A percentile compares a stretch with the other conserved stretches of the same genome.
phyloP scores from a whole-genome alignment of 1,284 basidiomycete species.

The Vanrija humicola region DNA sequence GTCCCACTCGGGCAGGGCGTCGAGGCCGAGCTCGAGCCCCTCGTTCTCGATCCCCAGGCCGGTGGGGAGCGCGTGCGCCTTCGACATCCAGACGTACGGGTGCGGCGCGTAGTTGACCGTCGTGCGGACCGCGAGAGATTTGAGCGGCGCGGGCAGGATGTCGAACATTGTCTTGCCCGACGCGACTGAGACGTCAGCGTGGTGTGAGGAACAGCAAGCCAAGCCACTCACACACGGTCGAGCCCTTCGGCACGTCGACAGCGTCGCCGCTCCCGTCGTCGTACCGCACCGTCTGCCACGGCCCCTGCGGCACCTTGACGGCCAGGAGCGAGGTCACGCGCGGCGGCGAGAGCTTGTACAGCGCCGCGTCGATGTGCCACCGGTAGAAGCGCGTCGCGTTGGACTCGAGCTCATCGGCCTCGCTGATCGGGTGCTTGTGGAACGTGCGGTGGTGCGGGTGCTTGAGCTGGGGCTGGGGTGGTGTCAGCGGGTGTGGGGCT shows the following conservation, averaged over 20 bases:
- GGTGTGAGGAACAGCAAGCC: not conserved
- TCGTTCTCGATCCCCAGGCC: constrained; percentile 75
- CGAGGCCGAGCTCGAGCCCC: constrained; percentile 61
- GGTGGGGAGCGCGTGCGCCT: constrained; percentile 64
- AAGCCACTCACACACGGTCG: constrained; percentile 68
- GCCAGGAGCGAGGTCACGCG: constrained; percentile 85
- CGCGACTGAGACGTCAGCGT: constrained; percentile 42
- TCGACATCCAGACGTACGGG: constrained; percentile 81
- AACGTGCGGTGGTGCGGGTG: constrained; percentile 85
- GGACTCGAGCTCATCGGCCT: constrained; percentile 64
- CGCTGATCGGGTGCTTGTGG: constrained; percentile 74
- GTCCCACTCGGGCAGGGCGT: constrained; percentile 68
- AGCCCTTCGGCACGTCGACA: constrained; percentile 74
- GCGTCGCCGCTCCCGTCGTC: constrained; percentile 86
- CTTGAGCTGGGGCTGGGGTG: constrained; percentile 50
- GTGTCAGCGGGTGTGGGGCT: not conserved
- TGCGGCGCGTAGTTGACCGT: constrained; percentile 69
- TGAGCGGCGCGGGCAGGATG: constrained; percentile 65
- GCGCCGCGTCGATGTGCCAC: constrained; percentile 91
- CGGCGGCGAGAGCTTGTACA: constrained; percentile 82
- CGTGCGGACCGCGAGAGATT: constrained; percentile 76
- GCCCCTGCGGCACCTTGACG: constrained; percentile 66
- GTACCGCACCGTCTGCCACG: constrained; percentile 67
- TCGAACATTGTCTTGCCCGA: constrained; percentile 81
- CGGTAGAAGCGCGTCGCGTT: constrained; percentile 81